phyloP scores from a whole-genome alignment of 1,284 basidiomycete species.

The Amylostereum areolatum region DNA sequence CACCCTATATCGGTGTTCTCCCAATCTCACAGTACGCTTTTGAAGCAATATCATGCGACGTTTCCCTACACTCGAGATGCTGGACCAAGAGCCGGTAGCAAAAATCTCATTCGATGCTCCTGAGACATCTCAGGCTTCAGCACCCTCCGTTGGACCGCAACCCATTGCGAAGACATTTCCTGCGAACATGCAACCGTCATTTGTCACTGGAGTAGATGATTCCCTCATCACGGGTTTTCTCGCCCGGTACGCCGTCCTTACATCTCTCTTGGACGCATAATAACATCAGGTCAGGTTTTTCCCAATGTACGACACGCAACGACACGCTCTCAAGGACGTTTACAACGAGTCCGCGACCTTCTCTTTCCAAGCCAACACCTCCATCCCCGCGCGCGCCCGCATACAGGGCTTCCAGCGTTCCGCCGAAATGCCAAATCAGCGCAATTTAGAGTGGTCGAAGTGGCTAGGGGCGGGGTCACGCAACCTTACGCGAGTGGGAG shows the following conservation, averaged over 20 bases:
- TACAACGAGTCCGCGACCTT: conserved; percentile 87
- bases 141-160: conserved; percentile 27
- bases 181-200: conserved; percentile 63
- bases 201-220: conserved; percentile 71
- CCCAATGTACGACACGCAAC: conserved; percentile 75
- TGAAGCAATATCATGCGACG: conserved; percentile 65
- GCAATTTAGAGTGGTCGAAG: conserved; percentile 66
- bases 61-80: conserved; percentile 64
- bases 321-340: conserved; percentile 61
- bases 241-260: conserved; percentile 46
- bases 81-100: conserved; percentile 71
- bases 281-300: conserved; percentile 59
- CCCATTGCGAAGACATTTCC: conserved; percentile 65
- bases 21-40: conserved; percentile 14
- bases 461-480: conserved; percentile 71
- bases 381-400: conserved; percentile 68
- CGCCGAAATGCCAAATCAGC: conserved; percentile 71
- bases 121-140: conserved; percentile 34
- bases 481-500: conserved; percentile 67
- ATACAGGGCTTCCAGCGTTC: conserved; percentile 58
- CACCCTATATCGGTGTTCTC: conserved; percentile 10
- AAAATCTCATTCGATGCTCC: conserved; percentile 70
- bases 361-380: conserved; percentile 81
- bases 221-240: conserved; percentile 71
- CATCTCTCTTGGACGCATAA: conserved; percentile 10